Conservation (phyloP, 2,329 filamentous ascomycete genomes). For the Pestalotiopsis fici region DNA sequence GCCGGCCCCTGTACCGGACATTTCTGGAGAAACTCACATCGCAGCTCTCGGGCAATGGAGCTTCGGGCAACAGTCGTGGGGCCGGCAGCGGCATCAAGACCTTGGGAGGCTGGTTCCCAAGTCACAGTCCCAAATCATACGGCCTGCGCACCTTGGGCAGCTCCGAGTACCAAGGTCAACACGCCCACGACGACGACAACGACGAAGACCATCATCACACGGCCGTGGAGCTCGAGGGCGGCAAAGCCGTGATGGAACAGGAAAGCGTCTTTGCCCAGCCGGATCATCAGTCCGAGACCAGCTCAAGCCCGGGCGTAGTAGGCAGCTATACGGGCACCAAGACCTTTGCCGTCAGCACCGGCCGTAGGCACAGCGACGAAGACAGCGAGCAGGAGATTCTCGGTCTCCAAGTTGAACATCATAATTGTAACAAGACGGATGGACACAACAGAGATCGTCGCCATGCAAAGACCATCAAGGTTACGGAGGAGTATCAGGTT, state of each 20-base stretch:
- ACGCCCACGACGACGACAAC: not conserved
- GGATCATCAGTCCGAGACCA: not conserved
- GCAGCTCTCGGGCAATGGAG: not conserved
- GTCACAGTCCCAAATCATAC: not conserved
- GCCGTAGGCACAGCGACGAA: not conserved
- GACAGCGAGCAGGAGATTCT: conserved; percentile 1
- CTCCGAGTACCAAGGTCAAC: not conserved
- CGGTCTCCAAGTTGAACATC: not conserved
- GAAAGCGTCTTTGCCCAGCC: not conserved
- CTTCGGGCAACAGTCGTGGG: not conserved
- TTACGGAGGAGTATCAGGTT: conserved; percentile 1
- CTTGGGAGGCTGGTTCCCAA: not conserved
- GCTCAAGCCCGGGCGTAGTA: not conserved
- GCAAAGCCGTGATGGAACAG: not conserved
- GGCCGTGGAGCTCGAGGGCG: not conserved
- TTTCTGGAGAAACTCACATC: conserved; percentile 7
- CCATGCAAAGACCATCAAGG: not conserved
- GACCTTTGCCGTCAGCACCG: not conserved
- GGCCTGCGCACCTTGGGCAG: not conserved
- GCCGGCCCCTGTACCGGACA: conserved; percentile 14
- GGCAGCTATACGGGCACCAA: not conserved
- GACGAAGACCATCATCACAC: not conserved
- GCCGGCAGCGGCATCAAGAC: not conserved
- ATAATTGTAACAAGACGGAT: not conserved
- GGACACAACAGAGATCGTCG: not conserved